Percentiles rank a stretch among this genome's conserved stretches.
phyloP scores from a whole-genome alignment of 2,329 filamentous ascomycete species.

The Colletotrichum sp. region DNA sequence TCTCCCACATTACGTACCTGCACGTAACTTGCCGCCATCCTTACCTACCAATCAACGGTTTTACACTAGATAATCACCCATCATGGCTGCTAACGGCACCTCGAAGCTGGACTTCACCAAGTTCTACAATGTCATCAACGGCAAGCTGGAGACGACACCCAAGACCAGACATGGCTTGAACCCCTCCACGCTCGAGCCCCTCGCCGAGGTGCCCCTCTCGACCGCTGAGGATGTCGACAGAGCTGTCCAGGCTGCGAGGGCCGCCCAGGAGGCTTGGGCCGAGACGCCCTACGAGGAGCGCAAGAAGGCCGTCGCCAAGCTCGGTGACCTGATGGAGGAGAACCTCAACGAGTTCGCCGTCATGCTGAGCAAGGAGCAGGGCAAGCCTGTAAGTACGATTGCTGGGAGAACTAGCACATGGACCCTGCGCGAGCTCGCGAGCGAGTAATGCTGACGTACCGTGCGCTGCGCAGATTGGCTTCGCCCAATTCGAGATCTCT shows the following conservation, averaged over 20 bases:
- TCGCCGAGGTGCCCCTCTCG: slow-evolving; percentile 54
- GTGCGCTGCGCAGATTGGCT: background rate
- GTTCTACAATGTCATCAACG: slow-evolving; percentile 58
- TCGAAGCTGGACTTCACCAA: slow-evolving; percentile 30
- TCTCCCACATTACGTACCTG: background rate
- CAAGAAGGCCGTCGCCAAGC: slow-evolving; percentile 24
- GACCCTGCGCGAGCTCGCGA: background rate
- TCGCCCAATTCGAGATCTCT: slow-evolving; percentile 5
- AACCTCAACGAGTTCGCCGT: slow-evolving; percentile 11
- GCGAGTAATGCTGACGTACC: background rate
- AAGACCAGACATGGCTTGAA: slow-evolving; percentile 54
- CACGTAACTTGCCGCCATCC: background rate
- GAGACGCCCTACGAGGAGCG: slow-evolving; percentile 35
- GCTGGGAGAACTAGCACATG: background rate
- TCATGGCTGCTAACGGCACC: slow-evolving; percentile 9
- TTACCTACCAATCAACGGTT: background rate
- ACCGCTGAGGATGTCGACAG: slow-evolving; percentile 53
- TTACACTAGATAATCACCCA: background rate
- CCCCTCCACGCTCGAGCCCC: slow-evolving; percentile 52
- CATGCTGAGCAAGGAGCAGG: slow-evolving; percentile 24
- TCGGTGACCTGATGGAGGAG: slow-evolving; percentile 21
- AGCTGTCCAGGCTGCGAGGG: slow-evolving; percentile 52
- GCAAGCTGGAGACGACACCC: slow-evolving; percentile 46
- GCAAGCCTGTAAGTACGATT: slow-evolving; percentile 22
- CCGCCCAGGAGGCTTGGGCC: slow-evolving; percentile 45